These are phyloP conservation scores for Globisporangium iwayamae DNA, from an alignment of 352 stramenopile species.

Conservation along the genomic window DNA sequence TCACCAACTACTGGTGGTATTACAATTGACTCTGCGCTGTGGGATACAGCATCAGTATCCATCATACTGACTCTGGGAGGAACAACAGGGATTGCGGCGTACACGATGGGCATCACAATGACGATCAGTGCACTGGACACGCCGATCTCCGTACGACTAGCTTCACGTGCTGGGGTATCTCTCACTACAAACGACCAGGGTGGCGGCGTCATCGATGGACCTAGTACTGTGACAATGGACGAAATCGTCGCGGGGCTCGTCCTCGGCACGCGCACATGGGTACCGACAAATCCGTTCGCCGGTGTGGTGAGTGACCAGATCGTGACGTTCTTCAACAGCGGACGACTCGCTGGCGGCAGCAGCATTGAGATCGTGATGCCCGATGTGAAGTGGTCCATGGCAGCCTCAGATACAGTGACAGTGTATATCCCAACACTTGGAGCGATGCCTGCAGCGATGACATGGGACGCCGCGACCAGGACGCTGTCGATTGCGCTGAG, in stretches of 20 bases:
- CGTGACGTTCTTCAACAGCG: constrained; percentile 42
- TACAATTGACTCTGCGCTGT: constrained; percentile 15
- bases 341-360: constrained; percentile 30
- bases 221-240: constrained; percentile 37
- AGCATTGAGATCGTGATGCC: constrained; percentile 45
- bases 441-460: constrained; percentile 15
- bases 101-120: constrained; percentile 26
- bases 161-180: constrained; percentile 17
- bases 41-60: constrained; percentile 19
- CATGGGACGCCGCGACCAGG: constrained; percentile 30
- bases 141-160: constrained; percentile 32
- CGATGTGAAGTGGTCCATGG: constrained; percentile 37
- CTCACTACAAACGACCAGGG: constrained; percentile 41
- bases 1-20: not conserved
- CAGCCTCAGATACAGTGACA: constrained; percentile 19
- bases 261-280: constrained; percentile 47
- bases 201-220: constrained; percentile 48
- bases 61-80: constrained; percentile 22
- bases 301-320: constrained; percentile 48
- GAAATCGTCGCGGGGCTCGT: constrained; percentile 38
- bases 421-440: constrained; percentile 37
- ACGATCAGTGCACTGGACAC: constrained; percentile 39
- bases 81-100: constrained; percentile 25
- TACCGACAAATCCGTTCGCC: constrained; percentile 30
- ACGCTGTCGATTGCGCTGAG: constrained; percentile 34